These are phyloP conservation scores for Laetiporus sulphureus DNA, from an alignment of 1,284 basidiomycete genomes.

Conservation along the genomic window DNA sequence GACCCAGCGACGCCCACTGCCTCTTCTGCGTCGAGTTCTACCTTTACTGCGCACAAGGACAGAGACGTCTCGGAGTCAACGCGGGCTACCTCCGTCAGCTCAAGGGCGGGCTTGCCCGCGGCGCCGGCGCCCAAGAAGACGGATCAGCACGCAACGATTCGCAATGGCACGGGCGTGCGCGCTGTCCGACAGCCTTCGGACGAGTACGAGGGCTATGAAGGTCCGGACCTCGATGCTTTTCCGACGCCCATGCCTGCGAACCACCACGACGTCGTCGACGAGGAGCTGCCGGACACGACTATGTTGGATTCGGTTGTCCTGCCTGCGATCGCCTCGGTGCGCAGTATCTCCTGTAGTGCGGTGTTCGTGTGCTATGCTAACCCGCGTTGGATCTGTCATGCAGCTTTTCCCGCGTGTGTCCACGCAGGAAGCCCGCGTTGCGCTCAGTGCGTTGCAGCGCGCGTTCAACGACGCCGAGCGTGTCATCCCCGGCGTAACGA, in stretches of 20 bases:
- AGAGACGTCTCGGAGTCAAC: constrained; percentile 21
- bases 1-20: constrained; percentile 13
- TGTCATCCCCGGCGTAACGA: constrained; percentile 77
- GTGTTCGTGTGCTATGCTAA: too few species aligned
- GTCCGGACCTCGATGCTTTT: constrained; percentile 38
- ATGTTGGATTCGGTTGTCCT: constrained; percentile 95
- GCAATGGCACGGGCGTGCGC: constrained; percentile 32
- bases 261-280: constrained; percentile 29
- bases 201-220: constrained; percentile 60
- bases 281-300: constrained; percentile 75
- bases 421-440: constrained; percentile 79
- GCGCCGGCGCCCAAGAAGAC: constrained; percentile 37
- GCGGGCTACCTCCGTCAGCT: constrained; percentile 34
- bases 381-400: constrained; percentile 8
- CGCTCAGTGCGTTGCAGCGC: constrained; percentile 76
- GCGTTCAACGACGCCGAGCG: constrained; percentile 91
- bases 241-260: constrained; percentile 23
- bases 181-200: constrained; percentile 45
- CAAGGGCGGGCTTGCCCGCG: constrained; percentile 51
- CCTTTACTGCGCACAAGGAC: constrained; percentile 26
- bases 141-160: constrained; percentile 59
- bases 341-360: constrained; percentile 22
- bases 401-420: constrained; percentile 87
- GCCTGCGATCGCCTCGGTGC: constrained; percentile 86
- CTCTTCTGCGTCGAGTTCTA: constrained; percentile 21